A percentile compares a stretch with the other conserved stretches of the same genome.
Conservation (phyloP, 768 basidiomycete species). For the Mycena sanguinolenta region DNA sequence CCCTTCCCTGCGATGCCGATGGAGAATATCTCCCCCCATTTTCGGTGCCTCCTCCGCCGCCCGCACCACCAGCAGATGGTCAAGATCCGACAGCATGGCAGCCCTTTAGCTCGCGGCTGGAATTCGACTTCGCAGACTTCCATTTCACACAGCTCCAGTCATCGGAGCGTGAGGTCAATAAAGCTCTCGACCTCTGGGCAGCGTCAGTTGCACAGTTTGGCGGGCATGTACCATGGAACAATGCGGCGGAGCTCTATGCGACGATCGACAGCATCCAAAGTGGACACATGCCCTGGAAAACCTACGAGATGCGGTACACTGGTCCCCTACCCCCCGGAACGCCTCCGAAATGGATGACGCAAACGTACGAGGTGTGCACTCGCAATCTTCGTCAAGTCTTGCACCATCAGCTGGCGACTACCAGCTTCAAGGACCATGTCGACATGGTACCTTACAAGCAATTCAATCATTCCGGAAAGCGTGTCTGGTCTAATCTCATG, state of each 20-base stretch:
- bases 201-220: background rate
- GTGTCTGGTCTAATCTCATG: background rate
- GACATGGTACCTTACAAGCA: background rate
- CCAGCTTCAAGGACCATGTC: background rate
- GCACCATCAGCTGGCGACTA: background rate
- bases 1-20: slow-evolving; percentile 9
- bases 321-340: background rate
- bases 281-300: slow-evolving; percentile 3
- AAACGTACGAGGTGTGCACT: background rate
- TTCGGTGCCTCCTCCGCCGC: background rate
- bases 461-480: background rate
- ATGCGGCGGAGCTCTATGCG: slow-evolving; percentile 26
- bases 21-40: background rate
- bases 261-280: background rate
- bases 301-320: slow-evolving; percentile 8
- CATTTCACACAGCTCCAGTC: slow-evolving; percentile 13
- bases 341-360: background rate
- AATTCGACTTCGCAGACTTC: slow-evolving; percentile 20
- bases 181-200: slow-evolving; percentile 23
- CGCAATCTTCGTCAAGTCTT: background rate
- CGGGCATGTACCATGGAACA: slow-evolving; percentile 7
- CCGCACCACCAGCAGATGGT: slow-evolving; percentile 3
- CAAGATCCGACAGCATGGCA: slow-evolving; percentile 17
- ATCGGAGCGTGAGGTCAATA: background rate
- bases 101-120: background rate